Base-by-base conservation (phyloP, 2,329 filamentous ascomycete genomes). In the Cladosporium sp. region DNA sequence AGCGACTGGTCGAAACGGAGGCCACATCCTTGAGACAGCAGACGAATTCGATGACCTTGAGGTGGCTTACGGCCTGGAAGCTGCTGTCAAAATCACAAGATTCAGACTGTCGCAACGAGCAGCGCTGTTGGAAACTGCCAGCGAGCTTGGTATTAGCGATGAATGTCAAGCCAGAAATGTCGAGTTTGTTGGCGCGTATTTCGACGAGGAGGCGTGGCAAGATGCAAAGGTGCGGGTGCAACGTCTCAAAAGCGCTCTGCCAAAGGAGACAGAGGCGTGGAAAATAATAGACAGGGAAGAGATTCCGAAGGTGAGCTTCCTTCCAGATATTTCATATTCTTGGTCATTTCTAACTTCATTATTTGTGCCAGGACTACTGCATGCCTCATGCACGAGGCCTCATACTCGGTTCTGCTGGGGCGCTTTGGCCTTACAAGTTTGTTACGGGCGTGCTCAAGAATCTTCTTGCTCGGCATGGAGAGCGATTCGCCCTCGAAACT, bases 381-480 rank as follows among this genome's bases (percentile, higher is more conserved):
- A 46, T 46, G 40, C 40, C n/a, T 46, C 40, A 46, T 46, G 40
- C 40, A 11, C n/a, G n/a, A 23, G 40, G 40, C n/a, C n/a, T 46
- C 40, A 46, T 46, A n/a, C 40, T 46, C 40, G 40, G 40, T 3
- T 3, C 40, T 10, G 40, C 40, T 10, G 68, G 67, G 49, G 67
- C 68, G 11, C 61, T 56, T 3, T 70, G 68, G 68, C 67, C 68
- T 5, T 70, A 70, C 56, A 65, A 65, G 23, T 52, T 70, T 8
- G 66, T 68, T 57, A 67, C 67, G 1, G 40, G 40, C 8, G 40
- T 46, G 3, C n/a, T 46, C n/a, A 46, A 46, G 40, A 21, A 46
- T 46, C 44, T 70, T 7, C 62, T 67, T 21, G 56, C 59, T 16
- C 35, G 33, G 7, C 40, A 69, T 28, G 26, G 46, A 5, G 57